phyloP scores from a whole-genome alignment of 768 basidiomycete species.

The Sistotremastrum niveocremeum region DNA sequence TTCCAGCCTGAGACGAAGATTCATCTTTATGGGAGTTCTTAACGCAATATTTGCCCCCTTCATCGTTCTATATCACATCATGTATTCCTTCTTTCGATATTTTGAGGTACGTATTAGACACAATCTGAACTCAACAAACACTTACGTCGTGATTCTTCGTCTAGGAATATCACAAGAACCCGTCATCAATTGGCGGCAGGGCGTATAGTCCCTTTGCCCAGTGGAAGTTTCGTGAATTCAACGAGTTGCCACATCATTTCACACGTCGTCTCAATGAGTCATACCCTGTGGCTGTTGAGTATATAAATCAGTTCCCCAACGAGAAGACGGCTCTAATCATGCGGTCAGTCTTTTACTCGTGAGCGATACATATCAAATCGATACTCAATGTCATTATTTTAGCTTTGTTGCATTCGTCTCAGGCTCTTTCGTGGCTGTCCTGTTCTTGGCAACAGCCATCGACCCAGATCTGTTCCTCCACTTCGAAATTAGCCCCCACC shows the following conservation, averaged over 20 bases:
- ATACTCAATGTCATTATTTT: not conserved
- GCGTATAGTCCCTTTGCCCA: slow-evolving; percentile 89
- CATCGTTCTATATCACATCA: slow-evolving; percentile 88
- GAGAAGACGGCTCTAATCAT: slow-evolving; percentile 82
- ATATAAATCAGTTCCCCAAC: slow-evolving; percentile 96
- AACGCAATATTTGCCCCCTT: slow-evolving; percentile 95
- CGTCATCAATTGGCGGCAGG: slow-evolving; percentile 84
- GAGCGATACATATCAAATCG: not conserved
- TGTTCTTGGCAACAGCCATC: slow-evolving; percentile 80
- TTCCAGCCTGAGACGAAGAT: slow-evolving; percentile 60
- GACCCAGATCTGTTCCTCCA: slow-evolving; percentile 90
- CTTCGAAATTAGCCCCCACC: slow-evolving; percentile 88
- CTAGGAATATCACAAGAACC: slow-evolving; percentile 98
- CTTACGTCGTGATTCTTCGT: not conserved
- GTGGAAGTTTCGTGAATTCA: slow-evolving; percentile 99
- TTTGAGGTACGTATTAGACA: slow-evolving; percentile 61
- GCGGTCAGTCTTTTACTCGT: slow-evolving; percentile 42
- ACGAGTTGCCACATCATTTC: slow-evolving; percentile 92
- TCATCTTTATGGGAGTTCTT: slow-evolving; percentile 94
- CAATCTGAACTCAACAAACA: not conserved
- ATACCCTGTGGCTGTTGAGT: slow-evolving; percentile 83
- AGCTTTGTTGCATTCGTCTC: slow-evolving; percentile 95
- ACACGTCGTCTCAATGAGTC: slow-evolving; percentile 74
- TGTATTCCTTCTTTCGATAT: slow-evolving; percentile 99
- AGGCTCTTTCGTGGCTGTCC: slow-evolving; percentile 92